Evolutionary conservation across 371 early-diverging fungal genomes (phyloP).

Genomic region (Apophysomyces variabilis): DNA sequence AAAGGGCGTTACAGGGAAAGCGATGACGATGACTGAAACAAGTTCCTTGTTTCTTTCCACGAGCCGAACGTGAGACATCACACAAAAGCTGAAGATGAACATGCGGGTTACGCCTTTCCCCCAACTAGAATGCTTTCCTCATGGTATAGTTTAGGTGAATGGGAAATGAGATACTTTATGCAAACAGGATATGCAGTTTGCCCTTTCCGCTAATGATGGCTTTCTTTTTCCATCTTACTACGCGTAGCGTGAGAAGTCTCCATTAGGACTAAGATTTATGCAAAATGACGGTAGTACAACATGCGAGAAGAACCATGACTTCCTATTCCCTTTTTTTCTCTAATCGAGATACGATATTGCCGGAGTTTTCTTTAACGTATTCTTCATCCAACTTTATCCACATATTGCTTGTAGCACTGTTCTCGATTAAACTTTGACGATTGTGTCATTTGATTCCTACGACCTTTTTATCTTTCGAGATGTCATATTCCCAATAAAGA

Average conservation of each 20-base stretch:
- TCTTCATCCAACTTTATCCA: too few relatives aligned
- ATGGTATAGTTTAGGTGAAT: too few relatives aligned
- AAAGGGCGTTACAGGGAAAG: not conserved
- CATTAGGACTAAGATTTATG: constrained; percentile 1
- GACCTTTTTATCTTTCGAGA: too few relatives aligned
- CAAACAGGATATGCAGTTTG: too few relatives aligned
- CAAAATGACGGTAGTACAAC: not conserved
- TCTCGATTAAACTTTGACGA: too few relatives aligned
- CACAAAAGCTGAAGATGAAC: constrained; percentile 6
- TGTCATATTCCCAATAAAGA: too few relatives aligned
- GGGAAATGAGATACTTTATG: too few relatives aligned
- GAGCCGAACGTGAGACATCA: constrained; percentile 1
- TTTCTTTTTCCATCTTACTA: not conserved
- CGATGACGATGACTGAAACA: constrained; percentile 4
- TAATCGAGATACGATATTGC: too few relatives aligned
- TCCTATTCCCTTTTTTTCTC: constrained; percentile 11
- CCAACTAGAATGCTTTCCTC: not conserved
- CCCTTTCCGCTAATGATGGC: too few relatives aligned
- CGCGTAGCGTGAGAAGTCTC: not conserved
- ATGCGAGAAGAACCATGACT: constrained; percentile 2
- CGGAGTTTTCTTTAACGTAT: too few relatives aligned
- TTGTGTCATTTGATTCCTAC: too few relatives aligned
- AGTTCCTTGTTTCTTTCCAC: constrained; percentile 6
- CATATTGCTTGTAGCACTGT: too few relatives aligned
- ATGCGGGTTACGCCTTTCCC: not conserved